Conservation (phyloP, 192 early-diverging fungal genomes). For the Allomyces macrogynus region DNA sequence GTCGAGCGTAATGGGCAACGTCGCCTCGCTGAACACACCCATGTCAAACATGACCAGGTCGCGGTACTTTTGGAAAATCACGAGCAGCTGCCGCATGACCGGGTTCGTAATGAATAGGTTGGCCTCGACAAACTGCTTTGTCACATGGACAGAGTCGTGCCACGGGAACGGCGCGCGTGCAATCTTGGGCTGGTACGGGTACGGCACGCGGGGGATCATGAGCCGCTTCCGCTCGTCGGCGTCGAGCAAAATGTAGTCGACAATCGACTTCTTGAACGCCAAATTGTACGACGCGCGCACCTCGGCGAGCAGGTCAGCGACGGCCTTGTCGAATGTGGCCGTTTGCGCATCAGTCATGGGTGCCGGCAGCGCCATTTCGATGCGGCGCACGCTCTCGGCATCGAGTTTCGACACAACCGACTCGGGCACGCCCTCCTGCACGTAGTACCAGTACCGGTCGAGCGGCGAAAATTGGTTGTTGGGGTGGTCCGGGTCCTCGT, state of each 20-base stretch:
- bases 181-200: slow-evolving; percentile 15
- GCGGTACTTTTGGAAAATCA: slow-evolving; percentile 17
- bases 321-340: neutral
- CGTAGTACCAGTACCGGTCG: slow-evolving; percentile 33
- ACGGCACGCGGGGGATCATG: slow-evolving; percentile 17
- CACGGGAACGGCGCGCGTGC: slow-evolving; percentile 38
- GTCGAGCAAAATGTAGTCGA: slow-evolving; percentile 39
- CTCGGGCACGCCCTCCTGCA: slow-evolving; percentile 17
- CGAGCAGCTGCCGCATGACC: slow-evolving; percentile 18
- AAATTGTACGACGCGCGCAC: slow-evolving; percentile 15
- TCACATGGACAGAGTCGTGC: slow-evolving; percentile 17
- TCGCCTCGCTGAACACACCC: slow-evolving; percentile 16
- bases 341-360: neutral
- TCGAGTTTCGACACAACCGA: slow-evolving; percentile 13
- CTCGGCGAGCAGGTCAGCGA: slow-evolving; percentile 14
- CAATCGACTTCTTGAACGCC: slow-evolving; percentile 26
- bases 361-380: neutral
- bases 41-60: slow-evolving; percentile 24
- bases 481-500: slow-evolving; percentile 20
- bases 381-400: neutral
- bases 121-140: slow-evolving; percentile 19
- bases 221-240: slow-evolving; percentile 22
- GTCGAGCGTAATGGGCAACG: slow-evolving; percentile 21
- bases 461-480: slow-evolving; percentile 29
- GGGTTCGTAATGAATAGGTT: slow-evolving; percentile 21